Evolutionary conservation across 176 grass and related monocot species (phyloP).

Genomic region (Chrysopogon serrulatus): DNA sequence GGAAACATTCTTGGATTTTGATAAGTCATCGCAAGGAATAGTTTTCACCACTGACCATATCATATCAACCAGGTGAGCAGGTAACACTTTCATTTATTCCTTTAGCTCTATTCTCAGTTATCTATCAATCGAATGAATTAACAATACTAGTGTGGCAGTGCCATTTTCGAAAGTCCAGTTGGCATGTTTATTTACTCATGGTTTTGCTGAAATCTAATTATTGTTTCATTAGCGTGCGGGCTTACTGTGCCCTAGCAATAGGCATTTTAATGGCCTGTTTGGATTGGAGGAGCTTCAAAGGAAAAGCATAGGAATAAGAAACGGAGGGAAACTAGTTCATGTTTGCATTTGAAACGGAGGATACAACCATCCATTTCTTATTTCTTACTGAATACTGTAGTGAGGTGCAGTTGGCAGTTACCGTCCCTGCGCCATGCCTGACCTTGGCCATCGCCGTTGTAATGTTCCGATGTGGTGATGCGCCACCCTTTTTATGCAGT

Average conservation of each 20-base stretch:
- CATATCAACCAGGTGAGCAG: slow-evolving; percentile 99
- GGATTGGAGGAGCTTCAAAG: background rate
- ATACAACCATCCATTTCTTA: background rate
- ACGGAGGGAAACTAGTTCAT: background rate
- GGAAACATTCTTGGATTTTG: slow-evolving; percentile 95
- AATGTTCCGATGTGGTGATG: background rate
- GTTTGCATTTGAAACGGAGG: background rate
- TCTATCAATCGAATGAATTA: background rate
- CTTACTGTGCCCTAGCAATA: slow-evolving; percentile 11
- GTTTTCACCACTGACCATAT: slow-evolving; percentile 80
- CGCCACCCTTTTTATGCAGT: background rate
- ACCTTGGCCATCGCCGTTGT: background rate
- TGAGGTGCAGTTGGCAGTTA: background rate
- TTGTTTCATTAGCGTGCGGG: background rate
- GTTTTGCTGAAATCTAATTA: background rate
- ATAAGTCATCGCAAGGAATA: slow-evolving; percentile 83
- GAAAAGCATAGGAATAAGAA: background rate
- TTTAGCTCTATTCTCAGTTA: background rate
- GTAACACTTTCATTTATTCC: slow-evolving; percentile 51
- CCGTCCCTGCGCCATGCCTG: background rate
- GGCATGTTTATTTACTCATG: background rate
- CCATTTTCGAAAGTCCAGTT: background rate
- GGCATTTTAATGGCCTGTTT: background rate
- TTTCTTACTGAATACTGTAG: background rate
- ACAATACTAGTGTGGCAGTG: background rate